Conservation (phyloP, 805 yeast genomes). For the Candida dendrica region DNA sequence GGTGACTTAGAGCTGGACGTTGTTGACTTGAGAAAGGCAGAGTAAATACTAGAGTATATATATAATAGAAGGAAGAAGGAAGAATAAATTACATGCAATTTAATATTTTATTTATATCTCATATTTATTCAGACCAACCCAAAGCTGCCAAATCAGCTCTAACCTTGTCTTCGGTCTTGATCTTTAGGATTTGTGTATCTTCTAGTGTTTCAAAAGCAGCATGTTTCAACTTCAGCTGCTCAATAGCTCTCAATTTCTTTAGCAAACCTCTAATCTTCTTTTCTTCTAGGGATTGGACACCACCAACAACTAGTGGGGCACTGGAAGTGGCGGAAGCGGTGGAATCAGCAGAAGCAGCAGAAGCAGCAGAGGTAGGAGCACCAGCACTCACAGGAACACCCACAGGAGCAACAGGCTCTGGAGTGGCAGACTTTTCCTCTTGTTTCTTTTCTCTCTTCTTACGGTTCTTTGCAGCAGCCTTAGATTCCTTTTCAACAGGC, state of each 20-base stretch:
- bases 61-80: too few relatives aligned
- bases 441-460: conserved; percentile 67
- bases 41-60: conserved; percentile 3
- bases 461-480: conserved; percentile 64
- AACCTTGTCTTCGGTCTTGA: conserved; percentile 77
- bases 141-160: conserved; percentile 64
- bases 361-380: conserved; percentile 5
- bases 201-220: conserved; percentile 79
- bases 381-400: too few relatives aligned
- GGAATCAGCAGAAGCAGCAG: too few relatives aligned
- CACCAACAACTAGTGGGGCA: conserved; percentile 46
- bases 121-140: conserved; percentile 51
- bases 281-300: conserved; percentile 71
- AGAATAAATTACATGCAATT: neutral
- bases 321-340: conserved; percentile 9
- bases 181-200: conserved; percentile 87
- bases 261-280: conserved; percentile 85
- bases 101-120: neutral
- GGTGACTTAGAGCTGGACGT: conserved; percentile 39
- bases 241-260: conserved; percentile 94
- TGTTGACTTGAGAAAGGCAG: conserved; percentile 37
- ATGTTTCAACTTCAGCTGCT: conserved; percentile 78
- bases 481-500: conserved; percentile 40
- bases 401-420: conserved; percentile 5
- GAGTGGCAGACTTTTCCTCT: conserved; percentile 14